Percentiles rank a stretch among this genome's conserved stretches.
Evolutionary conservation across 129 eudicot species (phyloP).

Genomic region (sunflower (Helianthus annuus)): DNA sequence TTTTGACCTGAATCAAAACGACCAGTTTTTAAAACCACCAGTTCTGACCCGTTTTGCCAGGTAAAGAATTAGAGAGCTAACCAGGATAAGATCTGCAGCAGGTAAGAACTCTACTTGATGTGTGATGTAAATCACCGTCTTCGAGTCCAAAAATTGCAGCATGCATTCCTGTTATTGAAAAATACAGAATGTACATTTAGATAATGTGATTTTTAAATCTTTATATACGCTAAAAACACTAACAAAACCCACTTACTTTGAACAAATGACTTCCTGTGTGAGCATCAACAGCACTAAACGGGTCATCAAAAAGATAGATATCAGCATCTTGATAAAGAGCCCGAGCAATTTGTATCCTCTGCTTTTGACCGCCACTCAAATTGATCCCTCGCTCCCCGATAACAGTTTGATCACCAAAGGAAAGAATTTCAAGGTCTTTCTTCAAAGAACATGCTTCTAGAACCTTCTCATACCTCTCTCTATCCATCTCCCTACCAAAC

Average conservation of each 20-base stretch:
- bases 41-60: too few relatives aligned
- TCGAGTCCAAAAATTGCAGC: slow-evolving; percentile 52
- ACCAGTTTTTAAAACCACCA: too few relatives aligned
- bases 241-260: slow-evolving; percentile 40
- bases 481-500: slow-evolving; percentile 44
- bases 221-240: not conserved
- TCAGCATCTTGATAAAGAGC: slow-evolving; percentile 89
- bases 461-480: slow-evolving; percentile 53
- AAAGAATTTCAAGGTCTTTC: slow-evolving; percentile 67
- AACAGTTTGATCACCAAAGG: slow-evolving; percentile 81
- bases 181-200: not conserved
- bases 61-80: slow-evolving; percentile 21
- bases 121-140: slow-evolving; percentile 73
- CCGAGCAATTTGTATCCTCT: slow-evolving; percentile 88
- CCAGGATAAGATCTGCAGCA: slow-evolving; percentile 76
- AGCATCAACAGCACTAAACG: slow-evolving; percentile 96
- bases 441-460: slow-evolving; percentile 78
- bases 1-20: too few relatives aligned
- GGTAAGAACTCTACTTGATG: slow-evolving; percentile 89
- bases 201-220: not conserved
- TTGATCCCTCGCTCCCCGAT: slow-evolving; percentile 93
- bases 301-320: slow-evolving; percentile 82
- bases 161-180: slow-evolving; percentile 62
- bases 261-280: slow-evolving; percentile 85
- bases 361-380: slow-evolving; percentile 93